Evolutionary conservation across 305 asterid genomes (phyloP).

Genomic region (Fraxinus angustifolia): DNA sequence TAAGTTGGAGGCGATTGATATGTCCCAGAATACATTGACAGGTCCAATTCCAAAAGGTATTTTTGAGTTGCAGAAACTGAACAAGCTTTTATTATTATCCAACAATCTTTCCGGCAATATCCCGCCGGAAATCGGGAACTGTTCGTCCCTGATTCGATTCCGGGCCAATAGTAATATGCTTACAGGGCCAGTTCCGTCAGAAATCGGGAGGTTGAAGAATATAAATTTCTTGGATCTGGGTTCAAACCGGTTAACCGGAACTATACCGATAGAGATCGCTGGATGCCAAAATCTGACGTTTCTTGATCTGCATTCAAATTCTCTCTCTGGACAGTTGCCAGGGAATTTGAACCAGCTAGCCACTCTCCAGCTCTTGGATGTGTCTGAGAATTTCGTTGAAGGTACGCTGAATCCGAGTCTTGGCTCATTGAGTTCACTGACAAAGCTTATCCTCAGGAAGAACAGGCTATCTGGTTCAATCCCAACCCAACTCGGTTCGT

Average conservation of each 20-base stretch:
- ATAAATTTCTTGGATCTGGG: slow-evolving; percentile 80
- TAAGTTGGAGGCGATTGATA: slow-evolving; percentile 64
- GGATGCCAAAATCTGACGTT: slow-evolving; percentile 76
- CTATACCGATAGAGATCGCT: slow-evolving; percentile 60
- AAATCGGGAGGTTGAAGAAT: slow-evolving; percentile 67
- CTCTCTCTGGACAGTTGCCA: slow-evolving; percentile 64
- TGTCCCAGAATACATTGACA: slow-evolving; percentile 62
- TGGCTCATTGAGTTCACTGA: slow-evolving; percentile 67
- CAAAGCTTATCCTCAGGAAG: slow-evolving; percentile 62
- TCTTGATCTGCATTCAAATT: slow-evolving; percentile 83
- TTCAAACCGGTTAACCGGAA: slow-evolving; percentile 60
- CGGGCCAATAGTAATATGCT: slow-evolving; percentile 64
- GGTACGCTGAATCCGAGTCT: slow-evolving; percentile 60
- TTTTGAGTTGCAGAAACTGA: slow-evolving; percentile 55
- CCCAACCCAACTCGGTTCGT: slow-evolving; percentile 63
- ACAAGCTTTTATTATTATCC: slow-evolving; percentile 58
- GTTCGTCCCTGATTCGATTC: slow-evolving; percentile 72
- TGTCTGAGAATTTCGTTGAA: slow-evolving; percentile 63
- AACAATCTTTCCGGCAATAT: slow-evolving; percentile 69
- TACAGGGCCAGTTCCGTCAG: slow-evolving; percentile 58
- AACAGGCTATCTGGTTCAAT: slow-evolving; percentile 64
- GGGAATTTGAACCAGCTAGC: slow-evolving; percentile 47
- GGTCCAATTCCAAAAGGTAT: slow-evolving; percentile 70
- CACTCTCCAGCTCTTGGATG: slow-evolving; percentile 66
- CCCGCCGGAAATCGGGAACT: slow-evolving; percentile 70